A percentile compares a stretch with the other conserved stretches of the same genome.
phyloP scores from a whole-genome alignment of 2,329 filamentous ascomycete genomes.

The Aspergillus neoniger region DNA sequence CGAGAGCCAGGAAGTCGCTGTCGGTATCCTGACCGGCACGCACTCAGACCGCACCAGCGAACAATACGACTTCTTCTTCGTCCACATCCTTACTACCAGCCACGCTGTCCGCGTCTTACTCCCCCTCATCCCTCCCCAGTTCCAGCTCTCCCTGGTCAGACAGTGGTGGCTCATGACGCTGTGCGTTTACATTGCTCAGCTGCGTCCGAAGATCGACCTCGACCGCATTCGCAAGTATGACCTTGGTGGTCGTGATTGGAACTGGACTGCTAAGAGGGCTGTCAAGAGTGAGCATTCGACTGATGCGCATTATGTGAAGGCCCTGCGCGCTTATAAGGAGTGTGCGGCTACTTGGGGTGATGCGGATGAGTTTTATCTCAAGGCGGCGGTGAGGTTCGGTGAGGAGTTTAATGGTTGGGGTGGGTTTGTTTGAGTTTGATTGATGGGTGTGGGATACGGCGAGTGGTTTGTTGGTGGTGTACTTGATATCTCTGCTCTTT shows the following conservation, averaged over 20 bases:
- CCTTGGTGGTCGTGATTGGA: constrained; percentile 70
- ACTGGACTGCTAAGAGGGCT: constrained; percentile 71
- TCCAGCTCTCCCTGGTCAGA: constrained; percentile 72
- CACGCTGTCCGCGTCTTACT: constrained; percentile 87
- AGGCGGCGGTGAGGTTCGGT: constrained; percentile 53
- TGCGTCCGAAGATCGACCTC: constrained; percentile 71
- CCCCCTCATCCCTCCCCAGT: constrained; percentile 70
- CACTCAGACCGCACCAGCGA: constrained; percentile 34
- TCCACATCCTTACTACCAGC: constrained; percentile 79
- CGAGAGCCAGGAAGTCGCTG: constrained; percentile 62
- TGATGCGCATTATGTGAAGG: constrained; percentile 88
- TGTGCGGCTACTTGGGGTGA: constrained; percentile 46
- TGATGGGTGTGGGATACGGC: too few species aligned
- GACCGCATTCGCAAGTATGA: constrained; percentile 63
- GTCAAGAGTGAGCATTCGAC: constrained; percentile 66
- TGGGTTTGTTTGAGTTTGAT: constrained; percentile 42
- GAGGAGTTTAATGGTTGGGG: constrained; percentile 66
- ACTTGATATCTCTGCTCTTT: too few species aligned
- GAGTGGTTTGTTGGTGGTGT: too few species aligned
- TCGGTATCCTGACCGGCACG: constrained; percentile 45
- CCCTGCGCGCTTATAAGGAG: constrained; percentile 58
- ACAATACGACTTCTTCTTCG: constrained; percentile 79
- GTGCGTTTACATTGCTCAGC: constrained; percentile 72
- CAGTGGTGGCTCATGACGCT: constrained; percentile 90
- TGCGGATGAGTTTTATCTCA: constrained; percentile 49